Conservation (phyloP, 2,329 filamentous ascomycete genomes). For the Alternaria ventricosa region DNA sequence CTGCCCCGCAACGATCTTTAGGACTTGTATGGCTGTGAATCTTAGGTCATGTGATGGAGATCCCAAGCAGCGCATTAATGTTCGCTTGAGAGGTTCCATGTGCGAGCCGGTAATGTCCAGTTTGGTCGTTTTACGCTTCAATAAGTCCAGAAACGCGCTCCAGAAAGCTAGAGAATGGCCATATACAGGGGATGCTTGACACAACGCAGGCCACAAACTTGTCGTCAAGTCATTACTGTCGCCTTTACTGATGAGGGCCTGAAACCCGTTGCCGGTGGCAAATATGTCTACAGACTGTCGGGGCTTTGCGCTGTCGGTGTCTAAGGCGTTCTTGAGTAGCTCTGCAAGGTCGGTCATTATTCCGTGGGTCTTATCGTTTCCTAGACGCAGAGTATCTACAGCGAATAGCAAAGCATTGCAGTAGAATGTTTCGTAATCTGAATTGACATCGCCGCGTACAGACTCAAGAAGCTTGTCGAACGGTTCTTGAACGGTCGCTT, state of each 20-base stretch:
- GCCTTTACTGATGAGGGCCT: slow-evolving; percentile 69
- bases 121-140: slow-evolving; percentile 68
- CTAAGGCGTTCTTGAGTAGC: slow-evolving; percentile 27
- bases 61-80: slow-evolving; percentile 75
- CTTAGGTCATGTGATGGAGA: slow-evolving; percentile 78
- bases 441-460: slow-evolving; percentile 11
- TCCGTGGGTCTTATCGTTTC: slow-evolving; percentile 23
- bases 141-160: slow-evolving; percentile 55
- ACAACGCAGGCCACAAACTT: slow-evolving; percentile 68
- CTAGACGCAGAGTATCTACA: slow-evolving; percentile 27
- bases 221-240: slow-evolving; percentile 58
- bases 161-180: slow-evolving; percentile 56
- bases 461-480: slow-evolving; percentile 63
- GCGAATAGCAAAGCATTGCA: slow-evolving; percentile 43
- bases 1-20: slow-evolving; percentile 64
- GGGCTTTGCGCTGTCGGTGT: background rate
- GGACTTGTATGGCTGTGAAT: slow-evolving; percentile 72
- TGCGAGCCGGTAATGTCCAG: slow-evolving; percentile 59
- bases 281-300: slow-evolving; percentile 56
- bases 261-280: slow-evolving; percentile 76
- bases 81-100: slow-evolving; percentile 66
- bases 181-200: slow-evolving; percentile 70
- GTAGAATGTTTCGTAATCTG: slow-evolving; percentile 21
- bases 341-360: slow-evolving; percentile 31
- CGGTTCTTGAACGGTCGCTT: slow-evolving; percentile 64